Percentiles rank a stretch among this genome's conserved stretches.
phyloP scores from a whole-genome alignment of 768 basidiomycete species.

The Mycena venus region DNA sequence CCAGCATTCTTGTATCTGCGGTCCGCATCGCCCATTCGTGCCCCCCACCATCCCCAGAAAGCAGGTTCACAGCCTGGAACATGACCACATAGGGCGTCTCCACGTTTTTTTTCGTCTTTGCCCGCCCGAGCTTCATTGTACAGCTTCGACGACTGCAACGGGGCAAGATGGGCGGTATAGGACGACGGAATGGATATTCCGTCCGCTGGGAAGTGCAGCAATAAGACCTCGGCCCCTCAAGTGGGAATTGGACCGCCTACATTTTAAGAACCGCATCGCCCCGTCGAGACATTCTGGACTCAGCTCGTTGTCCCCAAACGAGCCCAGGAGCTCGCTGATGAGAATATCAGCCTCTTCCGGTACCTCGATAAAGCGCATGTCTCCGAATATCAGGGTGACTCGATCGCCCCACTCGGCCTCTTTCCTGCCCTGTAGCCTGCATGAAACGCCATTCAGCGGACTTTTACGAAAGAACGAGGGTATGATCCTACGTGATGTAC shows the following conservation, averaged over 20 bases:
- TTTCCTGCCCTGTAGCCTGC: slow-evolving; percentile 87
- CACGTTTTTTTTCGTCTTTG: slow-evolving; percentile 75
- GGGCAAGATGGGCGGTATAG: slow-evolving; percentile 95
- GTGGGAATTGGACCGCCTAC: slow-evolving; percentile 58
- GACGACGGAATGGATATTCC: slow-evolving; percentile 97
- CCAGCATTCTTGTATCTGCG: slow-evolving; percentile 95
- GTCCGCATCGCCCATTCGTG: slow-evolving; percentile 77
- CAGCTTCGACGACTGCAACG: slow-evolving; percentile 93
- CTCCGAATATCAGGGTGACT: slow-evolving; percentile 91
- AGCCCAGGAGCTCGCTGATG: slow-evolving; percentile 95
- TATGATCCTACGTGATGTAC: slow-evolving; percentile 84
- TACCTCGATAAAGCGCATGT: slow-evolving; percentile 88
- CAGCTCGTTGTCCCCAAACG: slow-evolving; percentile 98
- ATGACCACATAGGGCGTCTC: slow-evolving; percentile 99
- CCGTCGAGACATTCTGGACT: slow-evolving; percentile 99
- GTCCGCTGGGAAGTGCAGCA: slow-evolving; percentile 69
- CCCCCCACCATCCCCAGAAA: slow-evolving; percentile 83
- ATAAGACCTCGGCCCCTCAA: neutral
- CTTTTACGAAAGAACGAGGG: slow-evolving; percentile 14
- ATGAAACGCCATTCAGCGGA: slow-evolving; percentile 29
- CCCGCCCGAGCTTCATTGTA: slow-evolving; percentile 82
- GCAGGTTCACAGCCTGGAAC: slow-evolving; percentile 93
- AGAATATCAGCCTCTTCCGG: slow-evolving; percentile 94
- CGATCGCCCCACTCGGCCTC: slow-evolving; percentile 84
- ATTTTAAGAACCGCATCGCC: slow-evolving; percentile 92